A percentile compares a stretch with the other conserved stretches of the same genome.
phyloP scores from a whole-genome alignment of 768 basidiomycete species.

The Lenzites betulinus region DNA sequence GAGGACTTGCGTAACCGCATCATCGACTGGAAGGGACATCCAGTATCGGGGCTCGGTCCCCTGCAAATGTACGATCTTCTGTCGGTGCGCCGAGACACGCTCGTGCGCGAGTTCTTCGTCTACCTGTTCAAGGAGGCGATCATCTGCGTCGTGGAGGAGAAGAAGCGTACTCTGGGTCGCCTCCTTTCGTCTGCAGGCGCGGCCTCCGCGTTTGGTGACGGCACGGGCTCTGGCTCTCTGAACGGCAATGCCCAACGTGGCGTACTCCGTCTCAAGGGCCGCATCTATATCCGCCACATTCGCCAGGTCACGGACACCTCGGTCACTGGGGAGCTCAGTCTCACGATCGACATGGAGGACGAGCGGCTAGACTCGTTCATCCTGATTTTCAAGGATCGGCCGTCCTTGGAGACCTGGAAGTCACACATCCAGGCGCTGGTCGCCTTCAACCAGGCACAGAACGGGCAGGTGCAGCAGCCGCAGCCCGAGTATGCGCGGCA shows the following conservation, averaged over 20 bases:
- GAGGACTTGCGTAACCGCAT: conserved; percentile 89
- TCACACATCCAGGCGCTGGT: conserved; percentile 81
- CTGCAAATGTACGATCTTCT: conserved; percentile 92
- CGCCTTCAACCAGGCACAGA: conserved; percentile 63
- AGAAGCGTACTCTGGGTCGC: conserved; percentile 77
- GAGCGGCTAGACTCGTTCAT: conserved; percentile 93
- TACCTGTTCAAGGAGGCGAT: conserved; percentile 98
- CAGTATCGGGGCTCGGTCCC: conserved; percentile 83
- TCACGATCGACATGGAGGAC: conserved; percentile 98
- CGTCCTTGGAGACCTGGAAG: conserved; percentile 89
- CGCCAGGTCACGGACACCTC: conserved; percentile 83
- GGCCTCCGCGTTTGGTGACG: conserved; percentile 51
- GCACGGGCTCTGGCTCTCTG: conserved; percentile 44
- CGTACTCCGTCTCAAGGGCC: conserved; percentile 87
- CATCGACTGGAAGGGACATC: conserved; percentile 95
- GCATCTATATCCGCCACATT: conserved; percentile 96
- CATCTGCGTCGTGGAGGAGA: conserved; percentile 97
- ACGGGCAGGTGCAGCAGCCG: conserved; percentile 34
- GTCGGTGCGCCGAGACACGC: conserved; percentile 83
- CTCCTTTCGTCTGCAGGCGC: conserved; percentile 62
- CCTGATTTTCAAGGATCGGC: conserved; percentile 89
- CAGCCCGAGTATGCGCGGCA: conserved; percentile 36
- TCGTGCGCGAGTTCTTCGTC: conserved; percentile 92
- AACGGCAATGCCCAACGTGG: conserved; percentile 32
- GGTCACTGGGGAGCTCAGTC: conserved; percentile 78